Evolutionary conservation across 495 filamentous ascomycete species (phyloP).

Genomic region (Trichoderma erinaceum): DNA sequence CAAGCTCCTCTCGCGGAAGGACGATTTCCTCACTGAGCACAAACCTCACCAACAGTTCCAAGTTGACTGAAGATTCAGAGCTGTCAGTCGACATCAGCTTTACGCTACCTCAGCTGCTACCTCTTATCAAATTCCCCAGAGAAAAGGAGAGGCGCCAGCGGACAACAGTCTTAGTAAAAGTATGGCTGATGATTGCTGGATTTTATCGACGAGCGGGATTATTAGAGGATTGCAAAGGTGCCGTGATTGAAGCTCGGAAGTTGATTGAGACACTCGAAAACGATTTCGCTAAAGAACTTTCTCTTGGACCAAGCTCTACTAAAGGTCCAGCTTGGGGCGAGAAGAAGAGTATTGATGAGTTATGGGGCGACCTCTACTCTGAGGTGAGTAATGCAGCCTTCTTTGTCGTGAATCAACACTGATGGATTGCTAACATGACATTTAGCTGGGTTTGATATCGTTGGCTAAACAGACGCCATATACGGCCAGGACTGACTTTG

Average conservation of each 20-base stretch:
- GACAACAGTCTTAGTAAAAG: conserved; percentile 58
- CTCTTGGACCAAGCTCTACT: conserved; percentile 38
- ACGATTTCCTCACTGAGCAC: conserved; percentile 30
- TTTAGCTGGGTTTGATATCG: conserved; percentile 61
- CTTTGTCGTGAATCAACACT: neutral
- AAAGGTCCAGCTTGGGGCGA: conserved; percentile 64
- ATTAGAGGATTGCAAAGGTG: conserved; percentile 68
- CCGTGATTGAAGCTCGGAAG: conserved; percentile 73
- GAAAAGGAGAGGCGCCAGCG: conserved; percentile 51
- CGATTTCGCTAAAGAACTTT: conserved; percentile 47
- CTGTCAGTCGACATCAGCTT: conserved; percentile 20
- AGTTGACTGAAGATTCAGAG: conserved; percentile 17
- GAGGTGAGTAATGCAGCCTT: conserved; percentile 47
- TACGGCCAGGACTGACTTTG: conserved; percentile 65
- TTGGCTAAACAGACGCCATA: conserved; percentile 56
- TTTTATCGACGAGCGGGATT: conserved; percentile 79
- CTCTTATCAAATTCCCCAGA: conserved; percentile 44
- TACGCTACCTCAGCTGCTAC: conserved; percentile 31
- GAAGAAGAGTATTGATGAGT: conserved; percentile 66
- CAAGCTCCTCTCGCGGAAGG: conserved; percentile 27
- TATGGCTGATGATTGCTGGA: conserved; percentile 84
- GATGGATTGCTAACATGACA: conserved; percentile 30
- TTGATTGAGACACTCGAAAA: conserved; percentile 52
- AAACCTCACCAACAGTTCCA: conserved; percentile 22
- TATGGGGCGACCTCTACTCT: conserved; percentile 72